These are phyloP conservation scores for Hippophae tibetana DNA, from an alignment of 306 rosid genomes.

Conservation along the genomic window DNA sequence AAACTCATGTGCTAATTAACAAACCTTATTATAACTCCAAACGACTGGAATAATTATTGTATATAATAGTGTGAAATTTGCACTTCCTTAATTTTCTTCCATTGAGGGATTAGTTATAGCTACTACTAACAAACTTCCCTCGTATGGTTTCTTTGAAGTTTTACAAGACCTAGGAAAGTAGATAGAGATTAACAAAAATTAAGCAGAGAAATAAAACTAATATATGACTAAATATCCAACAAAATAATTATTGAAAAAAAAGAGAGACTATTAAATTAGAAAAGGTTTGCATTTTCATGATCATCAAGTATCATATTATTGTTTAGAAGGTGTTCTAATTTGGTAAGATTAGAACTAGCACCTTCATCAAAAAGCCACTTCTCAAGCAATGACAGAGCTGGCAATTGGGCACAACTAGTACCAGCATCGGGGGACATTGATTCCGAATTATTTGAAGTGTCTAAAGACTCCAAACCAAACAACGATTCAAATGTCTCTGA, in stretches of 20 bases:
- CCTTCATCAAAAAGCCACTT: conserved; percentile 81
- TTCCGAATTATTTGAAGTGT: conserved; percentile 49
- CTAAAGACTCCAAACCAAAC: conserved; percentile 50
- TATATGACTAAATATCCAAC: conserved; percentile 4
- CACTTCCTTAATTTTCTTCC: too few relatives aligned
- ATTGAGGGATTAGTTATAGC: too few relatives aligned
- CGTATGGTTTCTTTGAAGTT: too few relatives aligned
- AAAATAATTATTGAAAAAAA: conserved; percentile 1
- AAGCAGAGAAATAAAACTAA: conserved; percentile 2
- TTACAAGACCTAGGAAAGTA: too few relatives aligned
- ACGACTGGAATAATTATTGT: too few relatives aligned
- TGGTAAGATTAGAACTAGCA: conserved; percentile 27
- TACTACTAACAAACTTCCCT: too few relatives aligned
- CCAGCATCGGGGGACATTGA: conserved; percentile 44
- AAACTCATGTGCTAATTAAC: too few relatives aligned
- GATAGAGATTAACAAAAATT: not conserved
- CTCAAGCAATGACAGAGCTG: conserved; percentile 51
- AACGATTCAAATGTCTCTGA: conserved; percentile 37
- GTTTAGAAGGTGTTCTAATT: conserved; percentile 19
- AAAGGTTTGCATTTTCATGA: conserved; percentile 14
- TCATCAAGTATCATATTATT: conserved; percentile 25
- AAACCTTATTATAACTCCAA: too few relatives aligned
- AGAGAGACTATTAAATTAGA: conserved; percentile 20
- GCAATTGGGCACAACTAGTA: conserved; percentile 24
- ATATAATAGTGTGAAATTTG: too few relatives aligned